A percentile compares a stretch with the other conserved stretches of the same genome.
Evolutionary conservation across 2,329 filamentous ascomycete species (phyloP).

Genomic region (Xylaria digitata): DNA sequence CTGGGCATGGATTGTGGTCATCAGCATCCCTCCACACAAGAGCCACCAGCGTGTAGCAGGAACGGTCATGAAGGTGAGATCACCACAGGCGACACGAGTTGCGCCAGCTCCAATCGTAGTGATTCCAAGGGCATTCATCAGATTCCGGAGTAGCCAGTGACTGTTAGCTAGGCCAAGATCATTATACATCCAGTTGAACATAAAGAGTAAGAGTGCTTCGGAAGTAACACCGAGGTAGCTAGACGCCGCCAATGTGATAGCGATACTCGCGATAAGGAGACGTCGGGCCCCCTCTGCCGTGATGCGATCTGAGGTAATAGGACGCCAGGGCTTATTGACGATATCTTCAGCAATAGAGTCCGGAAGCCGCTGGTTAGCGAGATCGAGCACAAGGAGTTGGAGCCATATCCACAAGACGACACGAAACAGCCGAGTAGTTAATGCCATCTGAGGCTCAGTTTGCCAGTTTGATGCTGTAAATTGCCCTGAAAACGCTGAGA

Average conservation of each 20-base stretch:
- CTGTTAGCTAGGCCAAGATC: slow-evolving; percentile 25
- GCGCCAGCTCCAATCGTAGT: slow-evolving; percentile 25
- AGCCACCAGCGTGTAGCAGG: slow-evolving; percentile 27
- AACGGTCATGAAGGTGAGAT: slow-evolving; percentile 11
- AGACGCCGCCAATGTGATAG: slow-evolving; percentile 2
- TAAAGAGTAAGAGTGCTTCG: slow-evolving; percentile 25
- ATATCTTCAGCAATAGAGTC: slow-evolving; percentile 24
- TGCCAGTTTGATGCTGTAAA: slow-evolving; percentile 13
- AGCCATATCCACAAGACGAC: slow-evolving; percentile 29
- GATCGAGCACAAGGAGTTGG: slow-evolving; percentile 26
- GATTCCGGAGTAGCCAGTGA: slow-evolving; percentile 22
- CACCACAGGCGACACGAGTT: slow-evolving; percentile 17
- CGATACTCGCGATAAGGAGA: slow-evolving; percentile 24
- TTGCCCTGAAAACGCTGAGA: slow-evolving; percentile 14
- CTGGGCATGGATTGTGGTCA: slow-evolving; percentile 28
- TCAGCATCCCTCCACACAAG: slow-evolving; percentile 22
- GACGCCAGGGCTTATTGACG: slow-evolving; percentile 30
- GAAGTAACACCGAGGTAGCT: slow-evolving; percentile 9
- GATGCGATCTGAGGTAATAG: slow-evolving; percentile 21
- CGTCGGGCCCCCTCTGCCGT: slow-evolving; percentile 10
- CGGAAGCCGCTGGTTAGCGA: slow-evolving; percentile 28
- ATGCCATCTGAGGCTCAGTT: neutral
- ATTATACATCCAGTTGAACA: slow-evolving; percentile 26
- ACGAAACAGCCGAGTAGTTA: neutral
- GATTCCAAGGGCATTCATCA: slow-evolving; percentile 26